Base-by-base conservation (phyloP, 2,329 filamentous ascomycete genomes). In the Xylaria digitata region DNA sequence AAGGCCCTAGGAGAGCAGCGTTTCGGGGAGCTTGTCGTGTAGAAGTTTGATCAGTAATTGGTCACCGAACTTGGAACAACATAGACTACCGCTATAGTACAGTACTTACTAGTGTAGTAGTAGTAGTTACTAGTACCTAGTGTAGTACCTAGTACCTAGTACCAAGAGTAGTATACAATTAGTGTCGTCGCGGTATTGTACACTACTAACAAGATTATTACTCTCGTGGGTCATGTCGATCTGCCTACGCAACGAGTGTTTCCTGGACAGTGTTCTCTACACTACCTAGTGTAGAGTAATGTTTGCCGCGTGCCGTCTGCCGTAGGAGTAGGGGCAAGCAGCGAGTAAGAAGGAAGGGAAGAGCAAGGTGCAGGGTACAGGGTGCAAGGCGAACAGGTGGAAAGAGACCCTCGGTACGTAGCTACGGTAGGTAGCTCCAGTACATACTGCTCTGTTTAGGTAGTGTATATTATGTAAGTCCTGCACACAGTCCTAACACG, bases 191-290 rank as follows among this genome's bases (percentile, higher is more conserved):
- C 56, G 32, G 46, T 48, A 57, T 49, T 57, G 26, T 26, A 26
- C 26, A 26, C 61, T 57, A 40, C 48, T 23, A 56, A 63, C 63
- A 58, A 52, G 60, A 48, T 64, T 63, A 66, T 61, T 69, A 63
- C 40, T 57, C 61, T 65, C 66, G 66, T 70, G 69, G 69, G 69
- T 52, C 61, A 63, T 67, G 66, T 61, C 55, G 69, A 70, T 70
- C 69, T 46, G 57, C 32, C 34, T 15, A 15, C 13, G 13, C 45
- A 59, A 32, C 55, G 45, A 53, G 32, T 59, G 37, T 56, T 53
- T n/a, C 48, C 52, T 52, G 37, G 42, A n/a, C 37, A 49, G 49
- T 26, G 1, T 26, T 26, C 26, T 26, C 26, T 26, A 26, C 26
- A 26, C 5, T 26, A 26, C 26, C 26, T 26, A 5, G 26, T 26